phyloP scores from a whole-genome alignment of 2,329 filamentous ascomycete genomes.

The Stachybotrys chartarum region DNA sequence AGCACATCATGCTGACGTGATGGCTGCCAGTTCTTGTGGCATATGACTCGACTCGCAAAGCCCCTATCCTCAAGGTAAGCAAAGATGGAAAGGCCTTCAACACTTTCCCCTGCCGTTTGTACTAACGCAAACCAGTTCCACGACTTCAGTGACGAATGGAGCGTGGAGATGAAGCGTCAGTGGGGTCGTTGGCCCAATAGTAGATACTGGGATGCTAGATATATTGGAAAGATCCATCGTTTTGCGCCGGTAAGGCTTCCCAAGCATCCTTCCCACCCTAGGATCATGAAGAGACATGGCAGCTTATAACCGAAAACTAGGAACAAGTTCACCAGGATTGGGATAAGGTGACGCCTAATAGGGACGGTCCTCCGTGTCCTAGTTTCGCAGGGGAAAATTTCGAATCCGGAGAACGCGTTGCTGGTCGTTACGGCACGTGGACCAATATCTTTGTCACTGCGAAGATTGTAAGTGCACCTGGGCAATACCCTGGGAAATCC shows the following conservation, averaged over 20 bases:
- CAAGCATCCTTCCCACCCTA: too few relatives aligned
- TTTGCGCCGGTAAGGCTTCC: not conserved
- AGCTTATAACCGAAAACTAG: not conserved
- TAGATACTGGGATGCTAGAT: not conserved
- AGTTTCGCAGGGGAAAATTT: not conserved
- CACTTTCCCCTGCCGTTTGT: not conserved
- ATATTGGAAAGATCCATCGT: not conserved
- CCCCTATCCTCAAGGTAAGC: not conserved
- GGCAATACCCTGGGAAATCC: too few relatives aligned
- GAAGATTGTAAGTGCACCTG: constrained; percentile 12
- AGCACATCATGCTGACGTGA: not conserved
- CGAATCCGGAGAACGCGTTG: constrained; percentile 6
- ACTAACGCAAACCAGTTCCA: not conserved
- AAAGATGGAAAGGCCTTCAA: not conserved
- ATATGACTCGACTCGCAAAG: not conserved
- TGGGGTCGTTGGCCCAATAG: not conserved
- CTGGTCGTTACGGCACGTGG: constrained; percentile 20
- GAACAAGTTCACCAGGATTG: not conserved
- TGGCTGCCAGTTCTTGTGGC: not conserved
- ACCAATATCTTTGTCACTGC: constrained; percentile 19
- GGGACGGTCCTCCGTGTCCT: not conserved
- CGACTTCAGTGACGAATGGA: not conserved
- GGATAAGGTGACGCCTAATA: not conserved
- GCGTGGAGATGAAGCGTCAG: not conserved
- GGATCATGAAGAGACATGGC: not conserved